Evolutionary conservation across 202 grass and related monocot species (phyloP), one percentile per base, ranked within the genome.

Genomic region (Hordeum pubiflorum): DNA sequence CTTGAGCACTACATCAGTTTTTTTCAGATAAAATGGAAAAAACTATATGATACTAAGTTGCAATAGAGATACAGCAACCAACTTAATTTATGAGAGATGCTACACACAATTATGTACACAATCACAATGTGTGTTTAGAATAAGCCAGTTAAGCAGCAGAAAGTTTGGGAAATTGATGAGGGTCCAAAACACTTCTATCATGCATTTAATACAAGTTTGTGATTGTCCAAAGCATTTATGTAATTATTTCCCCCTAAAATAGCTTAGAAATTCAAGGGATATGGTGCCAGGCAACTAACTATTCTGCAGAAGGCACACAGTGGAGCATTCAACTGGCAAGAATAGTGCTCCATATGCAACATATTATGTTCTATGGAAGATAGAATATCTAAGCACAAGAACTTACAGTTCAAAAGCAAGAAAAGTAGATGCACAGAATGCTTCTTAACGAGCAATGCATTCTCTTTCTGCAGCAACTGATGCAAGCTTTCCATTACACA

Each of bases 381-480:
- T 44, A 38, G 52, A 63, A 77, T 29, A 72, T 64, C 31, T 18
- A 72, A 78, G 48, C 37, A 77, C 41, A 58, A 70, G 15, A 79
- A 89, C 89, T 94, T 94, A 98, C 95, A 93, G 60, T 98, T 94
- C 76, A 93, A 81, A 72, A 98, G 84, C 79, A 98, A 86, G 86
- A 98, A 94, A 48, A 98, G 88, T 75, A 98, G 80, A 75, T 84
- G 88, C 38, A 98, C 88, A 61, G 90, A 89, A 81, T 93, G 88
- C 68, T 89, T 98, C 70, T 91, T 88, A 56, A 98, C 76, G 36
- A 82, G 86, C 63, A 85, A 84, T n/a, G 86, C 84, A 63, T 85
- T 87, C 76, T 93, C 92, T 63, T 89, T 98, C 64, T 88, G 89
- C 72, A 98, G 64, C 37, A 98, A 78, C 38, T 57, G 79, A 70